phyloP scores from a whole-genome alignment of 768 basidiomycete species.

The Amanita exitialis region DNA sequence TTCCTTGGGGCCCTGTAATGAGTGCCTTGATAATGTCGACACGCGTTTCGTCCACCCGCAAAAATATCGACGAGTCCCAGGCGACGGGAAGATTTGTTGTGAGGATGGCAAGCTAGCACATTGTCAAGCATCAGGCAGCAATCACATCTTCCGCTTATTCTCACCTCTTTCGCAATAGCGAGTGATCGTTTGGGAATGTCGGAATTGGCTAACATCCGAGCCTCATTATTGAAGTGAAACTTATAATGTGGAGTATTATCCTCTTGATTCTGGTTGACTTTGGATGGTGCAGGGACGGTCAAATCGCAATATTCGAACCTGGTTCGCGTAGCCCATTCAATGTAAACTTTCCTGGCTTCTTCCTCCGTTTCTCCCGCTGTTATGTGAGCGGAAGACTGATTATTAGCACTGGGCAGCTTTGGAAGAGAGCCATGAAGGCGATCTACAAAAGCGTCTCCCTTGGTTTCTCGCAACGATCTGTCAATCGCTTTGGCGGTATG shows the following conservation, averaged over 20 bases:
- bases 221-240: slow-evolving; percentile 75
- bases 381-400: slow-evolving; percentile 20
- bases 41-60: slow-evolving; percentile 86
- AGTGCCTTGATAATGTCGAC: slow-evolving; percentile 91
- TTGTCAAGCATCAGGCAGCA: background rate
- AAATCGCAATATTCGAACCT: slow-evolving; percentile 94
- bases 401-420: slow-evolving; percentile 46
- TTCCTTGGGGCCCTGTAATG: slow-evolving; percentile 88
- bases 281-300: slow-evolving; percentile 30
- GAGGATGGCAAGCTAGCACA: slow-evolving; percentile 74
- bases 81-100: slow-evolving; percentile 92
- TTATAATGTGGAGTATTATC: slow-evolving; percentile 67
- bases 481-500: slow-evolving; percentile 80
- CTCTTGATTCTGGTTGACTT: slow-evolving; percentile 18
- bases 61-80: slow-evolving; percentile 90
- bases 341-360: slow-evolving; percentile 56
- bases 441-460: slow-evolving; percentile 79
- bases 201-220: slow-evolving; percentile 72
- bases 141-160: background rate
- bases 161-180: slow-evolving; percentile 91
- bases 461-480: slow-evolving; percentile 77
- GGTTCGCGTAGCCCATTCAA: slow-evolving; percentile 73
- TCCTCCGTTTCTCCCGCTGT: slow-evolving; percentile 57
- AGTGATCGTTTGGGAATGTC: slow-evolving; percentile 87
- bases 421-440: slow-evolving; percentile 71